These are phyloP conservation scores for Fusarium pininemorale DNA, from an alignment of 2,329 filamentous ascomycete genomes.

Conservation along the genomic window DNA sequence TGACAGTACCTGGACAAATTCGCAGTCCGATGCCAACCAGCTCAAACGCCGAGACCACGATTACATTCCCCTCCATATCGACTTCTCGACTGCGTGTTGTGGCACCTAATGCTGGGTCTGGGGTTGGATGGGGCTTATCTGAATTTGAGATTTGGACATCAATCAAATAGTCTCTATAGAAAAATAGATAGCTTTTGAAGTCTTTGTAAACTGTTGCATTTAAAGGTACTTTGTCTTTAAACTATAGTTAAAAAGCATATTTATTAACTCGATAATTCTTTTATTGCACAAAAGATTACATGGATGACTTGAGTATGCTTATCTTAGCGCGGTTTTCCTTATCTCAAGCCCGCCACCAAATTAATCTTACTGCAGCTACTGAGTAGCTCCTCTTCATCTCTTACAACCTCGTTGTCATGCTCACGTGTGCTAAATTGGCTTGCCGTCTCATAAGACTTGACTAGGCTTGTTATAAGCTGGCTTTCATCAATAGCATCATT, in stretches of 20 bases:
- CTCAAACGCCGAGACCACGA: not conserved
- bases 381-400: not conserved
- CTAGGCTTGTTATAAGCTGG: fast-evolving
- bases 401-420: not conserved
- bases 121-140: not conserved
- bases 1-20: not conserved
- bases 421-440: not conserved
- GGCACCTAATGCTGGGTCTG: not conserved
- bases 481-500: too few relatives aligned
- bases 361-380: not conserved
- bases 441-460: not conserved
- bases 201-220: not conserved
- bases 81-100: not conserved
- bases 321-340: not conserved
- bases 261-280: not conserved
- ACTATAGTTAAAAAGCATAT: not conserved
- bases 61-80: not conserved
- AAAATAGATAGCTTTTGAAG: too few relatives aligned
- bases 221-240: not conserved
- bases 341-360: not conserved
- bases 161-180: not conserved
- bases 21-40: not conserved
- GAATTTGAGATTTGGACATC: not conserved
- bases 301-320: not conserved
- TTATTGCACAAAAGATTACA: not conserved